These are phyloP conservation scores for Melaleuca quinquenervia DNA, from an alignment of 345 rosid species.

Conservation along the genomic window DNA sequence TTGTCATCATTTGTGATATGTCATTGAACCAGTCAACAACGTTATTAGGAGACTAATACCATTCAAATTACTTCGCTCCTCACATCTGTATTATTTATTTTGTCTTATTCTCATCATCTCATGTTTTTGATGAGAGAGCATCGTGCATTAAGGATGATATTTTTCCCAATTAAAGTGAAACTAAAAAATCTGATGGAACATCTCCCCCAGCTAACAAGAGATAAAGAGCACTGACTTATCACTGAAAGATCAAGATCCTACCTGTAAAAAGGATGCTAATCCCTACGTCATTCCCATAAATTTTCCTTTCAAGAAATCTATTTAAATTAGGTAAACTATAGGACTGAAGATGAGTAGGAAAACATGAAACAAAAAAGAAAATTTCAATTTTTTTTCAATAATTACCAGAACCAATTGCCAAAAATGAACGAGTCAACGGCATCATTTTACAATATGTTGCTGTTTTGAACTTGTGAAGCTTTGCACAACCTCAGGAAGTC, in stretches of 20 bases:
- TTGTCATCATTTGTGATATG: not conserved
- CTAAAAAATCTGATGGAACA: not conserved
- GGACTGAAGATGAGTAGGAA: not conserved
- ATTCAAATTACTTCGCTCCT: not conserved
- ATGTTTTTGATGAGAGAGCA: not conserved
- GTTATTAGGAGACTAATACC: not conserved
- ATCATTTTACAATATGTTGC: not conserved
- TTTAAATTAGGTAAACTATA: not conserved
- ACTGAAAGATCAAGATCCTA: not conserved
- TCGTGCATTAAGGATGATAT: not conserved
- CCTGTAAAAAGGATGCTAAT: not conserved
- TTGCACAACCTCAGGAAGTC: not conserved
- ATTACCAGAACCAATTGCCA: not conserved
- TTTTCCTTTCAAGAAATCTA: not conserved
- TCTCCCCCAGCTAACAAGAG: not conserved
- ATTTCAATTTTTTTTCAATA: not conserved
- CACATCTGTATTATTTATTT: too few relatives aligned
- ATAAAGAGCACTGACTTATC: not conserved
- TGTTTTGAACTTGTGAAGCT: not conserved
- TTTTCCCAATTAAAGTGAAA: not conserved
- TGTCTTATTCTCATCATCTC: not conserved
- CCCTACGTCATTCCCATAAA: not conserved
- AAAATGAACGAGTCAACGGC: not conserved
- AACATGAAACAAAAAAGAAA: not conserved
- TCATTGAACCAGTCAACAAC: not conserved